Base-by-base conservation (phyloP, 345 rosid species). In the Salix caprea region DNA sequence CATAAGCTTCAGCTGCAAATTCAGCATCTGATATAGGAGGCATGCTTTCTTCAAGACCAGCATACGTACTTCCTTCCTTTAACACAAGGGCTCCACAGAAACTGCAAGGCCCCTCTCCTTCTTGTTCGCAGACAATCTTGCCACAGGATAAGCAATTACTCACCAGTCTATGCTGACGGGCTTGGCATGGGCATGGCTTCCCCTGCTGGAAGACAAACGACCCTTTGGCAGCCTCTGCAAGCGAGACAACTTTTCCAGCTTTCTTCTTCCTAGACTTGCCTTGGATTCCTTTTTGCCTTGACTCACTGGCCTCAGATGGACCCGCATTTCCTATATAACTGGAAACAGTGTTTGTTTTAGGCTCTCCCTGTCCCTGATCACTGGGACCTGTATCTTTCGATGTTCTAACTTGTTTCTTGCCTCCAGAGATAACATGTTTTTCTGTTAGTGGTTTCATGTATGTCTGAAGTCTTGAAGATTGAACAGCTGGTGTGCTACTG, bases 101-200 rank as follows among this genome's bases (percentile, higher is more conserved):
- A 72, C 78, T 85, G 81, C 98, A 95, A 58, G 94, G 97, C 70
- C 99, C 98, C 84, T 96, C 95, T 66, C 99, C 98, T 82, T 93
- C 96, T 86, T 96, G 99, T 80, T 96, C 98, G 44, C 98, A 96
- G 64, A 93, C 96, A 62, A 96, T 91, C 86, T 93, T 96, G 69
- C 99, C 99, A 83, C 99, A 96, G 6, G 98, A 93, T 79, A 96
- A 86, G 78, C 99, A 96, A 86, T 96, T 96, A 92, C 97, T 89
- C 65, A 96, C 86, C 84, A 93, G 76, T 67, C 73, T 83, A 81
- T 96, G 99, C 70, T 76, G 85, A 58, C 94, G 96, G 60, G 99
- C 98, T 85, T 93, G 99, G 85, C 98, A 92, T 5, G 86, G 84
- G 76, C 99, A 96, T 2, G 96, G 98, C 74, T 91, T 96, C 19